Percentiles rank a stretch among this genome's conserved stretches.
phyloP scores from a whole-genome alignment of 768 basidiomycete species.

The Candolleomyces efflorescens region DNA sequence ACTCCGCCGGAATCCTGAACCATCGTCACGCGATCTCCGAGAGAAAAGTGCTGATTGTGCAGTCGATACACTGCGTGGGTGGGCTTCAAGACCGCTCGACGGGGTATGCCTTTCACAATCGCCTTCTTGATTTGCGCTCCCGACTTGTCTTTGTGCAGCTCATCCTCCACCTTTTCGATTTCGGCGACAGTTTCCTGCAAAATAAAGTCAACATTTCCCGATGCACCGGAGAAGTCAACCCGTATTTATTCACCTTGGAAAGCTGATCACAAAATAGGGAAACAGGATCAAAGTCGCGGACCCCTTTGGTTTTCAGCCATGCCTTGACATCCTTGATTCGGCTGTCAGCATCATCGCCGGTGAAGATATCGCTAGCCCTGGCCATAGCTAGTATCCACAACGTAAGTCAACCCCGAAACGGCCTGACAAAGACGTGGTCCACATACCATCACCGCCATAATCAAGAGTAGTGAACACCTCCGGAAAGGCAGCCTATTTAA shows the following conservation, averaged over 20 bases:
- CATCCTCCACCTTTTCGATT: constrained; percentile 76
- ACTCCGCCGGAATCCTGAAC: constrained; percentile 94
- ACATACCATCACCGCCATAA: constrained; percentile 64
- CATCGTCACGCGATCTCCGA: constrained; percentile 95
- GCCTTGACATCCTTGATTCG: constrained; percentile 70
- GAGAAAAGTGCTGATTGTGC: constrained; percentile 79
- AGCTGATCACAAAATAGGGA: constrained; percentile 90
- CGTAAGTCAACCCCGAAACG: constrained; percentile 2
- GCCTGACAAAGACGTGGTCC: background rate
- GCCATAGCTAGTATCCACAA: constrained; percentile 59
- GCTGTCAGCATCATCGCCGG: constrained; percentile 56
- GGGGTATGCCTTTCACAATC: constrained; percentile 90
- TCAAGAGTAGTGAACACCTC: constrained; percentile 78
- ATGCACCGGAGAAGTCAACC: background rate
- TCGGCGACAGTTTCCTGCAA: constrained; percentile 69
- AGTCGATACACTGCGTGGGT: constrained; percentile 84
- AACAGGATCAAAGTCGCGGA: constrained; percentile 89
- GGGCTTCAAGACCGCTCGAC: constrained; percentile 91
- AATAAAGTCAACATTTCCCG: background rate
- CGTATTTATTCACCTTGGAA: constrained; percentile 54
- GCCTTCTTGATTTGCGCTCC: constrained; percentile 77
- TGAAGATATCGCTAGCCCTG: constrained; percentile 56
- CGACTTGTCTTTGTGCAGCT: constrained; percentile 56
- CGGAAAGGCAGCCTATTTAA: constrained; percentile 65
- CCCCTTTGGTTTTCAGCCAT: constrained; percentile 86